Percentiles rank a stretch among this genome's conserved stretches.
Conservation (phyloP, 768 basidiomycete species). For the Candolleomyces eurysporus region DNA sequence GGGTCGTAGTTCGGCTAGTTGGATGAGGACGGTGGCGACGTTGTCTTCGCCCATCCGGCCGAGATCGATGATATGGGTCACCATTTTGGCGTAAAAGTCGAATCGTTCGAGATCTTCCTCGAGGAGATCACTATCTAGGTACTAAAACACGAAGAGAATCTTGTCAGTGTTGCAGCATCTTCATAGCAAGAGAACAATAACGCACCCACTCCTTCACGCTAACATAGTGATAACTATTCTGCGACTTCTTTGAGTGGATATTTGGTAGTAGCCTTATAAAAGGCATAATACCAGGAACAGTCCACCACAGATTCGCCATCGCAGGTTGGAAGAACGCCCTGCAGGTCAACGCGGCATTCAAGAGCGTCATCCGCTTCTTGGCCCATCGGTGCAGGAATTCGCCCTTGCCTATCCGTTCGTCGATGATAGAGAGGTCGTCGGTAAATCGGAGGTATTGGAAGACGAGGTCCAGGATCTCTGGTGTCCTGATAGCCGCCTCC, state of each 20-base stretch:
- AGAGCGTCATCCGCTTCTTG: neutral
- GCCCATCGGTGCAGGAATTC: neutral
- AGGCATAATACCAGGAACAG: neutral
- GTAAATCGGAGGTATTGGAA: constrained; percentile 1
- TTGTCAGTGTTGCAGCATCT: neutral
- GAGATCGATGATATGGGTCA: neutral
- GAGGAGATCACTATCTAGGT: neutral
- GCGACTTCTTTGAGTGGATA: neutral
- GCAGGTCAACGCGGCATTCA: neutral
- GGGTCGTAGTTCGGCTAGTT: neutral
- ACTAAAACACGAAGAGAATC: neutral
- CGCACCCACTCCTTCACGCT: neutral
- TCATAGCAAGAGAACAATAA: neutral
- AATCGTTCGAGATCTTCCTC: neutral
- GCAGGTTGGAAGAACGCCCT: neutral
- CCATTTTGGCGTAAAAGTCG: neutral
- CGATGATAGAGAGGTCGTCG: neutral
- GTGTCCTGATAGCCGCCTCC: neutral
- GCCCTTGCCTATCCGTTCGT: neutral
- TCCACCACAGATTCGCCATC: constrained; percentile 3
- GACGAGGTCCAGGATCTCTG: constrained; percentile 1
- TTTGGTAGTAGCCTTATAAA: neutral
- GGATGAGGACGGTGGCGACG: neutral
- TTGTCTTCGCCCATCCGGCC: neutral
- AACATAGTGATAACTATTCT: neutral